Conservation (phyloP, 2,329 filamentous ascomycete species). For the Geosmithia flava region DNA sequence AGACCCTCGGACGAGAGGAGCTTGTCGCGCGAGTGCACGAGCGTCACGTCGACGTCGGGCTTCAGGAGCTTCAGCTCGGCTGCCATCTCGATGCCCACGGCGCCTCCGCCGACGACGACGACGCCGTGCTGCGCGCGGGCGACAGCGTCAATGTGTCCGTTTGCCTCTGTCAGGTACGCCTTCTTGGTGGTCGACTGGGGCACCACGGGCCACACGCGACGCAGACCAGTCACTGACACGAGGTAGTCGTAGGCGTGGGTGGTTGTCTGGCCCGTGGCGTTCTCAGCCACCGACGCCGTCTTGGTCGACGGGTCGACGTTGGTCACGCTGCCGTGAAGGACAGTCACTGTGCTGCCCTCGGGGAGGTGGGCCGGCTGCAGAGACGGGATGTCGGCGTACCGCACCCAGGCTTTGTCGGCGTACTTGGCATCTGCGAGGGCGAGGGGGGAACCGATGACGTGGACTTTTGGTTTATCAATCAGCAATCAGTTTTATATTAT, state of each 20-base stretch:
- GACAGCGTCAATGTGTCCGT: slow-evolving; percentile 44
- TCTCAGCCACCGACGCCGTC: slow-evolving; percentile 42
- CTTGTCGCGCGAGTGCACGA: slow-evolving; percentile 60
- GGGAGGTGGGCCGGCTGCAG: slow-evolving; percentile 30
- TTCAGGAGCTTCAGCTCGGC: slow-evolving; percentile 60
- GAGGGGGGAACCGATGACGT: slow-evolving; percentile 64
- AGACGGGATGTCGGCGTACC: slow-evolving; percentile 53
- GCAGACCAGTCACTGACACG: slow-evolving; percentile 58
- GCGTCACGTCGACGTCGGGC: slow-evolving; percentile 53
- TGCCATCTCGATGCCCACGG: slow-evolving; percentile 74
- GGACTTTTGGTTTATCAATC: slow-evolving; percentile 34
- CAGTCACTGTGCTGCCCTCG: slow-evolving; percentile 38
- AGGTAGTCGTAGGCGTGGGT: slow-evolving; percentile 58
- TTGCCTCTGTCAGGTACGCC: slow-evolving; percentile 50
- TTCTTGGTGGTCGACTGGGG: slow-evolving; percentile 52
- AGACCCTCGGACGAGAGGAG: slow-evolving; percentile 64
- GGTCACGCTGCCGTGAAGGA: slow-evolving; percentile 53
- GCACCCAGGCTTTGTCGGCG: slow-evolving; percentile 57
- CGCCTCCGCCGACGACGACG: slow-evolving; percentile 63
- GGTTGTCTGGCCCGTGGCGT: slow-evolving; percentile 26
- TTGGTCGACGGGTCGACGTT: slow-evolving; percentile 47
- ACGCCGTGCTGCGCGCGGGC: slow-evolving; percentile 42
- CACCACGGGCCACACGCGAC: slow-evolving; percentile 59
- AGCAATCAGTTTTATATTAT: background rate
- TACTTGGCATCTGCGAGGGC: slow-evolving; percentile 53